phyloP scores from a whole-genome alignment of 164 flowering plant genomes.

The Annona cherimola region DNA sequence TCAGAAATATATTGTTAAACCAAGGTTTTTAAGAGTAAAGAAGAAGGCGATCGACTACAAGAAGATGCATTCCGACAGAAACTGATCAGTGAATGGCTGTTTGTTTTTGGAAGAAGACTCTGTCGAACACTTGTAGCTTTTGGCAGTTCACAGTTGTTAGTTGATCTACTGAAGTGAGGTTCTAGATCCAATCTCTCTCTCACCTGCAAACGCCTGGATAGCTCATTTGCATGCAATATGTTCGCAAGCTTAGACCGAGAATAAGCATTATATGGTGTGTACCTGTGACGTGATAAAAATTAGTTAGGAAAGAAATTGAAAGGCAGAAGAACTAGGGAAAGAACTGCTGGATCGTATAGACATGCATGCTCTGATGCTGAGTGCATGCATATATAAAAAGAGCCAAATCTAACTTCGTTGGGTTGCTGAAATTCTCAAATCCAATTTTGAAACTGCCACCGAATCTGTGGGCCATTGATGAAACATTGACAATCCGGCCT shows the following conservation, averaged over 20 bases:
- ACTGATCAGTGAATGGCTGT: conserved; percentile 55
- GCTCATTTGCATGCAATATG: conserved; percentile 59
- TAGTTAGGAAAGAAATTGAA: neutral
- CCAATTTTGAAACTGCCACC: conserved; percentile 41
- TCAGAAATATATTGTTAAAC: too few species aligned
- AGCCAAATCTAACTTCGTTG: conserved; percentile 31
- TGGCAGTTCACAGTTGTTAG: too few species aligned
- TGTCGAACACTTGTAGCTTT: too few species aligned
- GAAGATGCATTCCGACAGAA: conserved; percentile 34
- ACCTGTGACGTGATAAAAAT: conserved; percentile 28
- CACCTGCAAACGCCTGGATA: conserved; percentile 47
- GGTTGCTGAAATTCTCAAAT: conserved; percentile 46
- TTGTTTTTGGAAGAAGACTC: conserved; percentile 18
- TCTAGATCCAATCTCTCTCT: too few species aligned
- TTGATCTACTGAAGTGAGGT: too few species aligned
- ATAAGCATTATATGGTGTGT: conserved; percentile 40
- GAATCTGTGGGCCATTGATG: conserved; percentile 46
- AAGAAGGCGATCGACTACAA: neutral
- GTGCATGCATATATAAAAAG: too few species aligned
- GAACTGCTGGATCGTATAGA: neutral
- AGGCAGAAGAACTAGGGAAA: neutral
- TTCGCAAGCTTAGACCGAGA: conserved; percentile 73
- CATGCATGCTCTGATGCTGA: too few species aligned
- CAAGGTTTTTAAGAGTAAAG: neutral
- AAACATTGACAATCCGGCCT: conserved; percentile 67